A percentile compares a stretch with the other conserved stretches of the same genome.
phyloP scores from a whole-genome alignment of 2,329 filamentous ascomycete genomes.

The Diaporthe sp. region DNA sequence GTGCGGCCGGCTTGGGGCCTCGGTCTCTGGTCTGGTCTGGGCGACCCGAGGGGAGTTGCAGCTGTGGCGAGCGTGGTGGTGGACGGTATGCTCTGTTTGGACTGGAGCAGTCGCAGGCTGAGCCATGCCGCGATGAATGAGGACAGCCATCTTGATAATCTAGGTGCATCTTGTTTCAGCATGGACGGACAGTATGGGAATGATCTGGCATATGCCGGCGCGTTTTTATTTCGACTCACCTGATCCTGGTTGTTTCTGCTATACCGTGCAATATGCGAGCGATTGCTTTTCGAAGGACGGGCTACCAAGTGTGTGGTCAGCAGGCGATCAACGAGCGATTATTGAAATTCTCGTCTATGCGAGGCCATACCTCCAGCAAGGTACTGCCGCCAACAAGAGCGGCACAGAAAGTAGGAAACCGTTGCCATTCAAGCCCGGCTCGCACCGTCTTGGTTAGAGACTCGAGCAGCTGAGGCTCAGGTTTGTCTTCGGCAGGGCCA shows the following conservation, averaged over 20 bases:
- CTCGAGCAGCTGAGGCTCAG: conserved; percentile 50
- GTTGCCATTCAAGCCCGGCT: conserved; percentile 65
- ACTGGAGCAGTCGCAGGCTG: conserved; percentile 70
- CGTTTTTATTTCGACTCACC: conserved; percentile 47
- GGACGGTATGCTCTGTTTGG: conserved; percentile 58
- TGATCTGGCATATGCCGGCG: not conserved
- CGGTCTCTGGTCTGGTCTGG: not conserved
- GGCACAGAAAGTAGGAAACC: conserved; percentile 75
- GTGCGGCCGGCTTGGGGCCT: conserved; percentile 75
- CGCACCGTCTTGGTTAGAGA: conserved; percentile 59
- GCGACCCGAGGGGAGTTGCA: conserved; percentile 30
- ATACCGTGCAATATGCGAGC: not conserved
- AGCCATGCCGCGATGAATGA: conserved; percentile 71
- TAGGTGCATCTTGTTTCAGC: conserved; percentile 46
- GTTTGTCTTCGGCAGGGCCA: conserved; percentile 47
- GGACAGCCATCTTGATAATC: conserved; percentile 69
- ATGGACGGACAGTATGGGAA: not conserved
- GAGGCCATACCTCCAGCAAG: conserved; percentile 67
- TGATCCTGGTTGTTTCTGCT: conserved; percentile 39
- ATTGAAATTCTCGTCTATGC: not conserved
- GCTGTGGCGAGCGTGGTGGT: conserved; percentile 35
- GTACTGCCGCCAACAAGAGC: conserved; percentile 71
- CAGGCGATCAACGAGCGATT: no score
- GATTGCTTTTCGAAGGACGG: conserved; percentile 29
- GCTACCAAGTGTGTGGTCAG: conserved; percentile 17